Evolutionary conservation across 2,329 filamentous ascomycete species (phyloP).

Genomic region (Aspergillus persii): DNA sequence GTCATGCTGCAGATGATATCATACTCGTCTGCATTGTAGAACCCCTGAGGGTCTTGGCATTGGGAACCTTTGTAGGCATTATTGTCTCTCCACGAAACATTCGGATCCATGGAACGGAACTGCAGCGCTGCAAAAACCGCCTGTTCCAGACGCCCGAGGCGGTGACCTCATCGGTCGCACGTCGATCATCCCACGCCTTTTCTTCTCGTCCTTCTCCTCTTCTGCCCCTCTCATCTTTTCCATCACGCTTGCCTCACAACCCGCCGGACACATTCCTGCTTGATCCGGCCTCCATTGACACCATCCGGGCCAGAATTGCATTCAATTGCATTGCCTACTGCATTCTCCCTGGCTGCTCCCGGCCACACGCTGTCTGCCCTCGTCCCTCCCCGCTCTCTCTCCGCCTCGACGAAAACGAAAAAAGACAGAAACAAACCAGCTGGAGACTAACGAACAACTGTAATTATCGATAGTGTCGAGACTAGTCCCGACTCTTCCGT

Average conservation of each 20-base stretch:
- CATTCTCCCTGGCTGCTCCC: neutral
- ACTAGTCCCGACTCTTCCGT: constrained; percentile 8
- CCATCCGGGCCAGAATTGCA: neutral
- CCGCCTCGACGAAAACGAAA: constrained; percentile 2
- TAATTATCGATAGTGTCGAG: neutral
- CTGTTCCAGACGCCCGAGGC: neutral
- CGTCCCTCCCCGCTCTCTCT: neutral
- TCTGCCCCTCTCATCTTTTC: neutral
- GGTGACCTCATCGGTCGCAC: constrained; percentile 9
- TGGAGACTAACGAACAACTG: neutral
- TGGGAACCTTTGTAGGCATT: too few relatives aligned
- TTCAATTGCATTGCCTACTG: too few relatives aligned
- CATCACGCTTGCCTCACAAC: neutral
- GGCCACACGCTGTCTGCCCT: neutral
- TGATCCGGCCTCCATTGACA: neutral
- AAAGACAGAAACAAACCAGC: neutral
- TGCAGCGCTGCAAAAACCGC: too few relatives aligned
- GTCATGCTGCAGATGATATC: neutral
- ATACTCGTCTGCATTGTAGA: too few relatives aligned
- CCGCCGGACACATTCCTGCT: neutral
- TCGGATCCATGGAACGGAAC: too few relatives aligned
- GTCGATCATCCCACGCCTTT: neutral
- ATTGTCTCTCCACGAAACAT: too few relatives aligned
- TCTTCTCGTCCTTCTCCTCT: neutral
- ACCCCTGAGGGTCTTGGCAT: too few relatives aligned